A percentile compares a stretch with the other conserved stretches of the same genome.
These are phyloP conservation scores for Moelleriella libera DNA, from an alignment of 2,329 filamentous ascomycete species.

Conservation along the genomic window DNA sequence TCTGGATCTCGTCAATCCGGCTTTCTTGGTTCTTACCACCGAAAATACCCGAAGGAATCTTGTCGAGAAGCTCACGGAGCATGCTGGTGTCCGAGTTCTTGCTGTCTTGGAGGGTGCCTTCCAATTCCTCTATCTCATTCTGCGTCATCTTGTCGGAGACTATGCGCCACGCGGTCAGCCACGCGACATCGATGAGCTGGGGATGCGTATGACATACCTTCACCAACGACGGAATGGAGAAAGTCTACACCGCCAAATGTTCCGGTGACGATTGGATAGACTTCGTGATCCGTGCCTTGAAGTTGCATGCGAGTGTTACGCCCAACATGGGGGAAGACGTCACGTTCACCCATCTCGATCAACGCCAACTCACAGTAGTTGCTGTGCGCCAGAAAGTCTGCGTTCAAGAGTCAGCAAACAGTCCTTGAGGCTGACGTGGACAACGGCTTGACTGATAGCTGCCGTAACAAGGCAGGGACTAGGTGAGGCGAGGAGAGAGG, in stretches of 20 bases:
- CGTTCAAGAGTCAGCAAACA: slow-evolving; percentile 3
- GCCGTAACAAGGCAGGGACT: neutral
- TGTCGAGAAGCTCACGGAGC: slow-evolving; percentile 65
- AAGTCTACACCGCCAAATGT: slow-evolving; percentile 95
- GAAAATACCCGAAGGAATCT: slow-evolving; percentile 69
- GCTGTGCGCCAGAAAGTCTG: slow-evolving; percentile 82
- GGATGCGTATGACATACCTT: slow-evolving; percentile 26
- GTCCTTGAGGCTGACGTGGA: neutral
- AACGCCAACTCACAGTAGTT: slow-evolving; percentile 85
- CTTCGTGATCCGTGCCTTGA: slow-evolving; percentile 45
- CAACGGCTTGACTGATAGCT: too few species aligned
- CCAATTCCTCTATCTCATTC: slow-evolving; percentile 77
- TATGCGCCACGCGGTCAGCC: slow-evolving; percentile 9
- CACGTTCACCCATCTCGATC: slow-evolving; percentile 68
- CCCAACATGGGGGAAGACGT: slow-evolving; percentile 81
- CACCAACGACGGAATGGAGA: slow-evolving; percentile 68
- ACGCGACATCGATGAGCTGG: neutral
- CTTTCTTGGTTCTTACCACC: slow-evolving; percentile 60
- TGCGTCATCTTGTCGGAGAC: slow-evolving; percentile 83
- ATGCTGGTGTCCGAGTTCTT: slow-evolving; percentile 54
- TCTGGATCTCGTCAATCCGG: slow-evolving; percentile 67
- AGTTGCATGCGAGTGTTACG: slow-evolving; percentile 57
- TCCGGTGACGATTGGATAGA: slow-evolving; percentile 77
- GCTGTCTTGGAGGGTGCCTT: slow-evolving; percentile 62
- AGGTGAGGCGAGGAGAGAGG: neutral